Evolutionary conservation across 169 alveolate species (phyloP).

Genomic region (Babesia bigemina): DNA sequence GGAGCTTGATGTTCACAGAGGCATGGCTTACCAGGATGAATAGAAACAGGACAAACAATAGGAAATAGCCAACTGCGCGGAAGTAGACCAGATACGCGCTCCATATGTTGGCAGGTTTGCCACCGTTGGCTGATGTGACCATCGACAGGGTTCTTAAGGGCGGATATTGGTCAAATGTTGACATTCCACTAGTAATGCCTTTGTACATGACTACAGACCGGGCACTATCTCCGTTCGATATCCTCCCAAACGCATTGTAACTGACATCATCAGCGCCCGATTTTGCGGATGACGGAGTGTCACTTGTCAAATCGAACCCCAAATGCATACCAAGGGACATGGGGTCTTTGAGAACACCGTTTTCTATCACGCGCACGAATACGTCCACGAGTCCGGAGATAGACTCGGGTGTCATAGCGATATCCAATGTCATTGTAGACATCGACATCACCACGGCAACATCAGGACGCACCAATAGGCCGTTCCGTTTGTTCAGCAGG

Average conservation of each 20-base stretch:
- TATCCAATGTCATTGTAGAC: conserved; percentile 13
- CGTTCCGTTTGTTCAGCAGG: conserved; percentile 33
- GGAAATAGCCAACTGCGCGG: conserved; percentile 3
- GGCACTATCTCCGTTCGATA: not conserved
- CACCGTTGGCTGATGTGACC: not conserved
- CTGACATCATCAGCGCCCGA: not conserved
- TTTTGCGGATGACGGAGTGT: not conserved
- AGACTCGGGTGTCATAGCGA: not conserved
- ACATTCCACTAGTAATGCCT: no score
- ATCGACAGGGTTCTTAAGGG: not conserved
- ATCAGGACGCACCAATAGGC: conserved; percentile 16
- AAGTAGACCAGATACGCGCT: conserved; percentile 17
- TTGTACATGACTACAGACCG: no score
- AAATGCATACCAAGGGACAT: no score
- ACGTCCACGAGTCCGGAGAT: not conserved
- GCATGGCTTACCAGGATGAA: not conserved
- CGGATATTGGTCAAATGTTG: no score
- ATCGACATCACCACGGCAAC: conserved; percentile 23
- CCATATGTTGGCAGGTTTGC: conserved; percentile 1
- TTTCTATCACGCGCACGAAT: conserved; percentile 1
- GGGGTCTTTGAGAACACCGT: not conserved
- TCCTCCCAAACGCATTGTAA: not conserved
- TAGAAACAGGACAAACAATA: not conserved
- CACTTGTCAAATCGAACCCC: not conserved
- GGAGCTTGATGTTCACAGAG: conserved; percentile 1